phyloP scores from a whole-genome alignment of 2,329 filamentous ascomycete genomes.

The Diaporthe citri region DNA sequence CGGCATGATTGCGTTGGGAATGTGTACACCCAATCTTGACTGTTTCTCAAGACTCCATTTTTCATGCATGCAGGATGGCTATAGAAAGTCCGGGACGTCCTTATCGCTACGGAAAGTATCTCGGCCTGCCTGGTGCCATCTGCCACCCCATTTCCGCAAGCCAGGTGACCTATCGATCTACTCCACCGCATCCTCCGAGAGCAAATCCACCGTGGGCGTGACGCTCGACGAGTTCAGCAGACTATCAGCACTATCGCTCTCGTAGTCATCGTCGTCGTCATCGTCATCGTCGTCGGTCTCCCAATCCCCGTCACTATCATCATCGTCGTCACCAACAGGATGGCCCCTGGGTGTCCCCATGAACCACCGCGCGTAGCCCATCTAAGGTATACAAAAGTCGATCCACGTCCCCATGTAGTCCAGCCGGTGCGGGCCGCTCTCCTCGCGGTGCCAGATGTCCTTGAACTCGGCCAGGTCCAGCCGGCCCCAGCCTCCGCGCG shows the following conservation, averaged over 20 bases:
- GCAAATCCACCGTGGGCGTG: neutral
- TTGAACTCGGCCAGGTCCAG: slow-evolving; percentile 86
- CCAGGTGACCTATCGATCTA: neutral
- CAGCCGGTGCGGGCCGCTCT: slow-evolving; percentile 72
- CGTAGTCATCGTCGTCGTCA: too few species aligned
- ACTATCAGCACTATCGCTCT: neutral
- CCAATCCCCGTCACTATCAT: neutral
- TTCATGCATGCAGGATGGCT: slow-evolving; percentile 13
- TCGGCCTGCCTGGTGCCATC: neutral
- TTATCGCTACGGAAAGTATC: neutral
- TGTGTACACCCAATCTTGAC: neutral
- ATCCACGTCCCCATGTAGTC: slow-evolving; percentile 93
- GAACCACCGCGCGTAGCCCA: slow-evolving; percentile 2
- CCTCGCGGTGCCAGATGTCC: slow-evolving; percentile 76
- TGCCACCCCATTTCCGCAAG: neutral
- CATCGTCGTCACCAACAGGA: neutral
- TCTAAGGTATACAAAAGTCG: slow-evolving; percentile 78
- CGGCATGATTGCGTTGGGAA: neutral
- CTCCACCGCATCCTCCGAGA: neutral
- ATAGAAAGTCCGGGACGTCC: neutral
- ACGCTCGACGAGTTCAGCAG: neutral
- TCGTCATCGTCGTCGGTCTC: neutral
- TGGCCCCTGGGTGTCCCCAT: neutral
- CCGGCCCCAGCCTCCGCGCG: slow-evolving; percentile 83
- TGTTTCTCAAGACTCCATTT: neutral